Base-by-base conservation (phyloP, 106 monocot genomes). In the Apostasia shenzhenica region DNA sequence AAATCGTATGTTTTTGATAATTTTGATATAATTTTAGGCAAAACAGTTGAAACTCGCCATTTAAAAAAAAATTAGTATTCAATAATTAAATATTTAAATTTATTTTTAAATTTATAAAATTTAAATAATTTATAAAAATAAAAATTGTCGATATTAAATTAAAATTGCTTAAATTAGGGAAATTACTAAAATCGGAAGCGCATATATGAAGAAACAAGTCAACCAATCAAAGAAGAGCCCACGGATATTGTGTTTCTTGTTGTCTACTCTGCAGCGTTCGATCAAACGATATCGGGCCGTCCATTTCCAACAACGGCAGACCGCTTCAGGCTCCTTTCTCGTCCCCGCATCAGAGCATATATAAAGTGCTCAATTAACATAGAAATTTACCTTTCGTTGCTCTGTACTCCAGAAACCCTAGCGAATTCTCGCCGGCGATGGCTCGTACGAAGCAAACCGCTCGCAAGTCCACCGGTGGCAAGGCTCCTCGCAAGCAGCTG, bases 381-480 rank as follows among this genome's bases (percentile, higher is more conserved):
- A 4, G 56, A 4, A n/a, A n/a, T 11, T 56, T 14, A 4, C 56
- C 4, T 9, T 65, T 4, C 48, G 0, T 1, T 26, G 0, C 1
- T 62, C 26, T 52, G 5, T 0, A 3, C 14, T 48, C 52, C 1
- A 52, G 65, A 65, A 61, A 48, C 60, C 41, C 49, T 12, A 43
- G 2, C 6, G 42, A 62, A 12, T 11, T 14, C 14, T 37, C 13
- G 2, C 14, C 6, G 59, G 70, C 45, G 5, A 71, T 71, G 70
- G 70, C 70, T 48, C 57, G 70, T 58, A 71, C 70, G 9, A 71
- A 71, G 70, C 70, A 71, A 41, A 71, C 70, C 44, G 70, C 70
- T 1, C 58, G 70, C 4, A 70, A 71, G 48, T 71, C 70, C n/a
- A 71, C 70, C 70, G 70, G 70, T 37, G 70, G 70, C 9, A 71